These are phyloP conservation scores for Fusarium neocosmosporiellum DNA, from an alignment of 2,329 filamentous ascomycete species.

Conservation along the genomic window DNA sequence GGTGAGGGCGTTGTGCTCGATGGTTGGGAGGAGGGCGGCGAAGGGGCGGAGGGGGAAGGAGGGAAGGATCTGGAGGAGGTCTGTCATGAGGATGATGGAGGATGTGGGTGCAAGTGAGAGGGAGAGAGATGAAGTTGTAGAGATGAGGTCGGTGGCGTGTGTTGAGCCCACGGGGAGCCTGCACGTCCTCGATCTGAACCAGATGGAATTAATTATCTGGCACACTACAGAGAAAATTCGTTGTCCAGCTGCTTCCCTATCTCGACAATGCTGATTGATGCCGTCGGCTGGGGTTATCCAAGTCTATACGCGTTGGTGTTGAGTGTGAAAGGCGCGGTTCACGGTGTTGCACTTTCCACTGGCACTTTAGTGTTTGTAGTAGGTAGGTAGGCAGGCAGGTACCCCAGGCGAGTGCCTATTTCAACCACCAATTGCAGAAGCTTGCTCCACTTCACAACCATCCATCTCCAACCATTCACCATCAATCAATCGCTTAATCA, in stretches of 20 bases:
- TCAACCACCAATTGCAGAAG: neutral
- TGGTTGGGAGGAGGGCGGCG: slow-evolving; percentile 78
- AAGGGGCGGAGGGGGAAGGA: slow-evolving; percentile 79
- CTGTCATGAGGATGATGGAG: slow-evolving; percentile 71
- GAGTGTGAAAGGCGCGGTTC: neutral
- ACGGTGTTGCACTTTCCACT: neutral
- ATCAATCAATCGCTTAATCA: neutral
- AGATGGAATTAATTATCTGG: neutral
- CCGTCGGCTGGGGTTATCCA: neutral
- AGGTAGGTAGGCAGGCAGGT: neutral
- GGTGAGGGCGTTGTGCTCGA: slow-evolving; percentile 82
- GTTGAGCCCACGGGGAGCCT: neutral
- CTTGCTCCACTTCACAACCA: neutral
- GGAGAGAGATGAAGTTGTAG: slow-evolving; percentile 14
- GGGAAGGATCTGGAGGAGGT: slow-evolving; percentile 86
- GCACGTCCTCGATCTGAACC: neutral
- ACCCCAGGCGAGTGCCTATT: neutral
- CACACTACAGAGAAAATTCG: neutral
- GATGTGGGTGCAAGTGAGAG: slow-evolving; percentile 15
- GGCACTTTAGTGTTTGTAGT: neutral
- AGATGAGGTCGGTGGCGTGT: slow-evolving; percentile 17
- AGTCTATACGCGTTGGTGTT: neutral
- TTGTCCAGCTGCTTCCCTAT: neutral
- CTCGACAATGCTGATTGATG: neutral
- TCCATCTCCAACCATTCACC: neutral